Evolutionary conservation across 164 flowering plant species (phyloP).

Genomic region (Santalum album): DNA sequence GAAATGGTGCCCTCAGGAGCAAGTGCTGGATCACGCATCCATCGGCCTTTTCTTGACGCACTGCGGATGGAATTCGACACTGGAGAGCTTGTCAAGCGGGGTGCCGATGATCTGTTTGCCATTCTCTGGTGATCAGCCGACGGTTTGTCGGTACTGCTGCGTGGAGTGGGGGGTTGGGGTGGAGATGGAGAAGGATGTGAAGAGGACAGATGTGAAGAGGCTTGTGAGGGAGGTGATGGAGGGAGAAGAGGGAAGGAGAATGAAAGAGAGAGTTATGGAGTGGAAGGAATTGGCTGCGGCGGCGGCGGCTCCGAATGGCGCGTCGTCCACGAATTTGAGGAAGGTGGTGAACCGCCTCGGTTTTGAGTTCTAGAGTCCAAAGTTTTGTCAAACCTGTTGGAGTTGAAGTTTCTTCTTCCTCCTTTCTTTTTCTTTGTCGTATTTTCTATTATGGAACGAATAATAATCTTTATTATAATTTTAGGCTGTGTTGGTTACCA

Average conservation of each 20-base stretch:
- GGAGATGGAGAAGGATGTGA: not conserved
- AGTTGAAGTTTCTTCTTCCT: no score
- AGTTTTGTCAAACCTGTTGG: no score
- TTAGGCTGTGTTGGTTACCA: no score
- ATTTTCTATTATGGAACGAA: no score
- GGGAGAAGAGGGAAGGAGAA: not conserved
- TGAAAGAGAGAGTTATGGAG: not conserved
- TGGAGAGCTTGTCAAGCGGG: not conserved
- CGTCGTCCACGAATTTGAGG: not conserved
- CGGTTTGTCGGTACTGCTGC: not conserved
- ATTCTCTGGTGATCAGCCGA: not conserved
- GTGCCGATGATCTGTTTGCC: not conserved
- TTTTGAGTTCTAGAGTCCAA: no score
- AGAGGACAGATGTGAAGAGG: conserved; percentile 1
- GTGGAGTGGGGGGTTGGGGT: conserved; percentile 1
- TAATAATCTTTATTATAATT: no score
- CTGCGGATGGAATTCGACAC: not conserved
- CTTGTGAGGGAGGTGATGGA: not conserved
- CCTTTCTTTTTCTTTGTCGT: no score
- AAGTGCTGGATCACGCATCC: not conserved
- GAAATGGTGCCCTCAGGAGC: not conserved
- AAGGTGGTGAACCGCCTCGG: not conserved
- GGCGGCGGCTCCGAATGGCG: not conserved
- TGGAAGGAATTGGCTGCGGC: not conserved
- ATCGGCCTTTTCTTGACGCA: not conserved